Base-by-base conservation (phyloP, 192 early-diverging fungal species). In the Umbelopsis ramanniana region DNA sequence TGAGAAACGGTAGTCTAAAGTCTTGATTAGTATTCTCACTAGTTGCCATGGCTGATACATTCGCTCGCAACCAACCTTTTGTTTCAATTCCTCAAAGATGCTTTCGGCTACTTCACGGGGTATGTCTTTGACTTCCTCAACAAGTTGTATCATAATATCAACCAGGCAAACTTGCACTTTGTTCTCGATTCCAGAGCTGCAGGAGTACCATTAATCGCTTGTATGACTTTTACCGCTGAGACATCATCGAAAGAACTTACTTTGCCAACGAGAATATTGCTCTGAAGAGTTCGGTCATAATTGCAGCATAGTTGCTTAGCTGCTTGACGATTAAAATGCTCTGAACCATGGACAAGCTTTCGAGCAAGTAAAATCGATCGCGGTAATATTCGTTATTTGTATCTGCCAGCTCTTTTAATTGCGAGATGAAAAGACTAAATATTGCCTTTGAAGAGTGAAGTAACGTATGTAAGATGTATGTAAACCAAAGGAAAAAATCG, bases 71-170 rank as follows among this genome's bases (percentile, higher is more conserved):
- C 63, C 74, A 82, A 83, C 74, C 91, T 90, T 72, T 86, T 79
- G 70, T 88, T 90, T 78, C 73, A 98, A 94, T 63, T 93, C 87
- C 7, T 84, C 79, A 50, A 97, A 73, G 35, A 98, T 90, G n/a
- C 92, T 83, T 66, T 97, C 94, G 14, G 96, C 84, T 7, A 93
- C 89, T n/a, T 95, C 94, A 54, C 91, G 89, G 5, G 90, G 89
- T 46, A 97, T 72, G 6, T 80, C 66, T 26, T 75, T 77, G 23
- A 81, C 82, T 68, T 97, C 97, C 26, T 94, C 94, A 19, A 95
- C 75, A 45, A 97, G 75, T 74, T 93, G 93, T 71, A 91, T 87
- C 55, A 98, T 79, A 6, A 99, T 86, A 50, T 96, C 94, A 3
- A 90, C 80, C 70, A 97, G 87, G 68, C 88, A 88, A 38, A 91